Evolutionary conservation across 148 eudicot species (phyloP), one percentile per base, ranked within the genome.

Genomic region (Rhododendron vialii): DNA sequence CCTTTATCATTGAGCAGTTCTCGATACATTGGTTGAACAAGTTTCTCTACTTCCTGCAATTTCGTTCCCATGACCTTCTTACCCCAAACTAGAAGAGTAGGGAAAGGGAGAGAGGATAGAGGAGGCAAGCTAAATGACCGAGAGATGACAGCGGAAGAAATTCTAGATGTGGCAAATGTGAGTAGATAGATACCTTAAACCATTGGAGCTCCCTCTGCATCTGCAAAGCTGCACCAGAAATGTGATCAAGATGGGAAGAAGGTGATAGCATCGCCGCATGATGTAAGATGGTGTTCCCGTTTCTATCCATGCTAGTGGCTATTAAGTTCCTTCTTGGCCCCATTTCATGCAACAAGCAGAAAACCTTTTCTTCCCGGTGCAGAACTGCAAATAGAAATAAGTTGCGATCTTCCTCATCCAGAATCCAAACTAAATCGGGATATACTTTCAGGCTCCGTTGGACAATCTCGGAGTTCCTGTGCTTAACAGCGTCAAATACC

Each of bases 181-280:
- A 41, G 80, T 1, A 20, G 26, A 36, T 4, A 15, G 22, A 11
- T 33, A 41, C 80, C 80, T 77, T 22, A 36, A 20, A 77, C 47
- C 80, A 77, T 41, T 77, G 80, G 45, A 36, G 73, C 73, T 67
- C 73, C 73, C 73, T 67, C 73, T 67, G 35, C 73, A 67, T n/a
- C 73, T 26, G 73, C 36, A 87, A 63, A 50, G 86, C 86, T 65
- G 84, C 86, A n/a, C 89, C 86, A 30, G 86, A 84, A 13, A 83
- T 82, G 7, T 38, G 38, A 47, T 80, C 84, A 15, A 84, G 84
- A n/a, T 80, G 86, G 48, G 55, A 11, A 28, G 86, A 35, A 36
- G 80, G 89, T 5, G 89, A 69, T 7, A 87, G 59, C 45, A 78
- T 84, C 28, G 83, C 89, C 0, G 86, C 89, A 5, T 84, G 75